Percentiles rank a stretch among this genome's conserved stretches.
Evolutionary conservation across 2,329 filamentous ascomycete species (phyloP).

Genomic region (Dothideomycetes sp.): DNA sequence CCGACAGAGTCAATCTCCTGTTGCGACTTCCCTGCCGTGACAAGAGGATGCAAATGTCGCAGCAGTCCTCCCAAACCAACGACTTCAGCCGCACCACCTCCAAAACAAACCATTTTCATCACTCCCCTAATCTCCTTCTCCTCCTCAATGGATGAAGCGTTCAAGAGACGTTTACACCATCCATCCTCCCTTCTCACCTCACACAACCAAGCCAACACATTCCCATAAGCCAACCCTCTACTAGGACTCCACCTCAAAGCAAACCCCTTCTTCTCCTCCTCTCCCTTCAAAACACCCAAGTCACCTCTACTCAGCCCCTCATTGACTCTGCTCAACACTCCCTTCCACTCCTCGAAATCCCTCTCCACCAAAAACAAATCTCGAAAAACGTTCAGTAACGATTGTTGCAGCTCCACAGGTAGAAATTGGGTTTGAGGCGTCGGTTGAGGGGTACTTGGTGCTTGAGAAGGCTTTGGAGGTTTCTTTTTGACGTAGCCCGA

Average conservation of each 20-base stretch:
- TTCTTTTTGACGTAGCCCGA: slow-evolving; percentile 5
- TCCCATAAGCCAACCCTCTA: slow-evolving; percentile 7
- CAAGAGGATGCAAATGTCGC: background rate
- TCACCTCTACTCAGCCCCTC: background rate
- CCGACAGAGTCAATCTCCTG: background rate
- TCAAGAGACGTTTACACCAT: background rate
- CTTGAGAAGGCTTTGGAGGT: background rate
- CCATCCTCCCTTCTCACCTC: background rate
- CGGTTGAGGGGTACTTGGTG: background rate
- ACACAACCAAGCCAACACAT: slow-evolving; percentile 3
- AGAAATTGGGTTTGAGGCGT: background rate
- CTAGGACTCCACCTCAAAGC: slow-evolving; percentile 9
- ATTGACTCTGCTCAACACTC: background rate
- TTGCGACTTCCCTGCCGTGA: background rate
- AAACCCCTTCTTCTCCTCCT: slow-evolving; percentile 3
- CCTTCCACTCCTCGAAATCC: slow-evolving; percentile 4
- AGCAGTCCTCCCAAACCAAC: slow-evolving; percentile 8
- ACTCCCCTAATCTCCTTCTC: background rate
- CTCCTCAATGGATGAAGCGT: background rate
- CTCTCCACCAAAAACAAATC: background rate
- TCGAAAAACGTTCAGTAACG: slow-evolving; percentile 6
- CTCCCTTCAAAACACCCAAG: background rate
- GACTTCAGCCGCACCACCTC: slow-evolving; percentile 7
- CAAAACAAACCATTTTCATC: slow-evolving; percentile 1
- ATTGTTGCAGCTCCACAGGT: slow-evolving; percentile 6